These are phyloP conservation scores for Eutrema salsugineum DNA, from an alignment of 441 rosid species.

Conservation along the genomic window DNA sequence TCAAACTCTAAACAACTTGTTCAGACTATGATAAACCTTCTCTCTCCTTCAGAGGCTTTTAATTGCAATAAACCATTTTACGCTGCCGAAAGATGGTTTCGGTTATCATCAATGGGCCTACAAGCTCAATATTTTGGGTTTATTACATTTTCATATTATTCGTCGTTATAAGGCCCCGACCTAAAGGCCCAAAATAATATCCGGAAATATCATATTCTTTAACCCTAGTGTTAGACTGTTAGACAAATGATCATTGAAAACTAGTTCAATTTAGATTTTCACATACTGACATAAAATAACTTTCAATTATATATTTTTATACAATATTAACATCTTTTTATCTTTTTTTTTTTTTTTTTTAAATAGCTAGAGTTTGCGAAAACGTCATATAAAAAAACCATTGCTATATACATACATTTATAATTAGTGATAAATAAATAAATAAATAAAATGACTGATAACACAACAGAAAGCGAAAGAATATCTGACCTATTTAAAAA, in stretches of 20 bases:
- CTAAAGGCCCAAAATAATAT: background rate
- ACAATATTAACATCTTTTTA: too few species aligned
- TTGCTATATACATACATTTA: background rate
- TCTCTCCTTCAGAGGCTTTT: background rate
- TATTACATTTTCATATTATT: background rate
- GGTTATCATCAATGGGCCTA: background rate
- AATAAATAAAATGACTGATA: too few species aligned
- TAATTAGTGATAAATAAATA: too few species aligned
- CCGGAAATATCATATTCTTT: background rate
- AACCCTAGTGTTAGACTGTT: too few species aligned
- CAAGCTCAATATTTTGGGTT: background rate
- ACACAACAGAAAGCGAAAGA: too few species aligned
- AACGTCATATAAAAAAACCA: background rate
- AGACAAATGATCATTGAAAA: too few species aligned
- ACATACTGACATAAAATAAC: too few species aligned
- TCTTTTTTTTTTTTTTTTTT: too few species aligned
- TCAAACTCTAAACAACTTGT: constrained; percentile 5
- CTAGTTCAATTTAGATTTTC: too few species aligned
- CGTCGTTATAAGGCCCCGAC: background rate
- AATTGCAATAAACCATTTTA: background rate
- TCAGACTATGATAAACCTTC: background rate
- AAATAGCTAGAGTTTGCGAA: background rate
- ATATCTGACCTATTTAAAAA: background rate
- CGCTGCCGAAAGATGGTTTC: too few species aligned
- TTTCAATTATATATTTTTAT: too few species aligned